phyloP scores from a whole-genome alignment of 2,329 filamentous ascomycete species.

The Trichoderma citrinoviride region DNA sequence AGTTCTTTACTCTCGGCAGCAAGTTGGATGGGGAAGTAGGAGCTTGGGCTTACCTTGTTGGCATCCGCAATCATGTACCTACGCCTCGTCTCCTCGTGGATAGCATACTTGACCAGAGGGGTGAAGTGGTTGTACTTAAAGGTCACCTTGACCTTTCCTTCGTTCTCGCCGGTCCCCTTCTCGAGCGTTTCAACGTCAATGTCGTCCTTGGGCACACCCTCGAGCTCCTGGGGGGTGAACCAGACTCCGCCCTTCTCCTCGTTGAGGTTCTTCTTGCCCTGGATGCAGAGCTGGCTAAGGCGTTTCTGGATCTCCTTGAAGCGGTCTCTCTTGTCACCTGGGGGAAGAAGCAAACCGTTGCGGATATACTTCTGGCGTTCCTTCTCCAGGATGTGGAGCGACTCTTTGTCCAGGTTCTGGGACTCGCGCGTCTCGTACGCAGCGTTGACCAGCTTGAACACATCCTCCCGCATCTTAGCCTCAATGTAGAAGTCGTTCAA shows the following conservation, averaged over 20 bases:
- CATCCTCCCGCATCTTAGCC: slow-evolving; percentile 75
- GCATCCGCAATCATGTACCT: slow-evolving; percentile 72
- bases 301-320: slow-evolving; percentile 87
- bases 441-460: slow-evolving; percentile 65
- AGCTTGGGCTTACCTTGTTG: slow-evolving; percentile 59
- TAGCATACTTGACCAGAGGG: slow-evolving; percentile 74
- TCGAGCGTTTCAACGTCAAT: slow-evolving; percentile 61
- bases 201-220: slow-evolving; percentile 72
- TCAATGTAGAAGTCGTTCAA: slow-evolving; percentile 77
- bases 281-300: slow-evolving; percentile 69
- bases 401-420: slow-evolving; percentile 63
- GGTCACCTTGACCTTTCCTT: slow-evolving; percentile 69
- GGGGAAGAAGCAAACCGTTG: slow-evolving; percentile 70
- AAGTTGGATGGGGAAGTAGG: background rate
- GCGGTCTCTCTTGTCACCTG: slow-evolving; percentile 67
- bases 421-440: slow-evolving; percentile 53
- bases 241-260: slow-evolving; percentile 80
- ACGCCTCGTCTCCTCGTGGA: slow-evolving; percentile 65
- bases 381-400: slow-evolving; percentile 70
- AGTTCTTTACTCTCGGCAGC: background rate
- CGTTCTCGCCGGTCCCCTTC: slow-evolving; percentile 69
- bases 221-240: slow-evolving; percentile 71
- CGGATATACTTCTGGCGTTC: slow-evolving; percentile 74
- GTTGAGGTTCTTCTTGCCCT: slow-evolving; percentile 77
- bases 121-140: slow-evolving; percentile 86